Evolutionary conservation across 2,329 filamentous ascomycete genomes (phyloP).

Genomic region (Fusarium palustre): DNA sequence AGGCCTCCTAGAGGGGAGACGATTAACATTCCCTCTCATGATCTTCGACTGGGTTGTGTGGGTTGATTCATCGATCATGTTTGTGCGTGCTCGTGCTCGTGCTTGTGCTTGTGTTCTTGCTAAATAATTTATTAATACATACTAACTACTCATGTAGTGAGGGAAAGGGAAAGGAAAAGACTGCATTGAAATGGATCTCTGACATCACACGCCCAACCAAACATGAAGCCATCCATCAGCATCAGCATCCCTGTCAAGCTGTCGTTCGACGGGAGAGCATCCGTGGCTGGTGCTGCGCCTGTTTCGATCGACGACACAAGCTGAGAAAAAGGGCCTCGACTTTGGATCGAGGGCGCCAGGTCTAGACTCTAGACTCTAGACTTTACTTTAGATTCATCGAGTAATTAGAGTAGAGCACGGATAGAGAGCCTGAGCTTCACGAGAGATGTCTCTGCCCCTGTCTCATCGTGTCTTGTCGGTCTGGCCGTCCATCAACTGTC

Average conservation of each 20-base stretch:
- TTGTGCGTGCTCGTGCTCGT: neutral
- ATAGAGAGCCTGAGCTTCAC: neutral
- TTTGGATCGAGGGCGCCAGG: constrained; percentile 18
- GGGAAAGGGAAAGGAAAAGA: neutral
- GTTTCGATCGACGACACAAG: constrained; percentile 18
- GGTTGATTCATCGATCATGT: constrained; percentile 34
- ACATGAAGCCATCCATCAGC: constrained; percentile 11
- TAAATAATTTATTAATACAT: neutral
- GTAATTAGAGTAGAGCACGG: neutral
- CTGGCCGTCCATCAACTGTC: constrained; percentile 5
- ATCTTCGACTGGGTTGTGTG: constrained; percentile 24
- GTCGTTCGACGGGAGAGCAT: constrained; percentile 22
- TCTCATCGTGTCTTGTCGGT: neutral
- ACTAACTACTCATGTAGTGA: too few relatives aligned
- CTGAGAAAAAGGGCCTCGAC: constrained; percentile 19
- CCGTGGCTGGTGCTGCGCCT: constrained; percentile 34
- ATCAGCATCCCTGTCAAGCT: constrained; percentile 32
- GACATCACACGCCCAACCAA: constrained; percentile 29
- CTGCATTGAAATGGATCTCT: constrained; percentile 11
- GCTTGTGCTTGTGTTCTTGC: neutral
- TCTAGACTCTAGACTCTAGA: constrained; percentile 7
- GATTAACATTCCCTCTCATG: constrained; percentile 39
- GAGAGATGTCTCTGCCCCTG: neutral
- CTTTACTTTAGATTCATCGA: neutral
- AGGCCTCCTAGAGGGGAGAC: constrained; percentile 18